Evolutionary conservation across 768 basidiomycete genomes (phyloP), one percentile per base, ranked within the genome.

Genomic region (Amanita rimosa): DNA sequence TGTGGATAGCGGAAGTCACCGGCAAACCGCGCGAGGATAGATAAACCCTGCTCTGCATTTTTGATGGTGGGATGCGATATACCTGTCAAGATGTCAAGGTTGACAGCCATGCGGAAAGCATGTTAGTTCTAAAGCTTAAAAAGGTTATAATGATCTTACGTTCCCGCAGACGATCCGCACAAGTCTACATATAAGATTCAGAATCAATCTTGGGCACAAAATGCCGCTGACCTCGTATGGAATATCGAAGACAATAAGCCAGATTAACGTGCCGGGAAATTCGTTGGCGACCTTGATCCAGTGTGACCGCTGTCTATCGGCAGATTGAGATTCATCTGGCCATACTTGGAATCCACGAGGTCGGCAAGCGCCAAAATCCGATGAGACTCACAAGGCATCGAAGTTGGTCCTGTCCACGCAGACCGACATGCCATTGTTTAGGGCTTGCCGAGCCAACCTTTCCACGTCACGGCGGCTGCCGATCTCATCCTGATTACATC

Each of bases 401-500:
- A 88, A 74, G 64, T 90, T 89, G 21, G 84, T 84, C 52, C 87
- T 74, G 59, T 89, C 88, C 38, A 89, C 75, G 60, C 83, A 85
- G 13, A 82, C 81, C n/a, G 83, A 89, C 42, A 67, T 61, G n/a
- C 84, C 83, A 53, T 71, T 62, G 40, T 57, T 53, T 45, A 89
- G 70, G 6, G 71, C 68, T 19, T 64, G 54, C 50, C 78, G 64
- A 4, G 78, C 81, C 33, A 80, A 62, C 7, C 64, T 60, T 59
- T 89, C 87, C 0, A 89, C 87, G n/a, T 56, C 62, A 10, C 71
- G 71, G 55, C 87, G 72, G 56, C 71, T 69, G 14, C 85, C 88
- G 37, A 91, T 71, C 47, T 88, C 82, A 57, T 91, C 88, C 62
- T 90, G 86, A 65, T 79, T 87, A 61, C 85, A 89, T 55, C 85